Conservation (phyloP, 208 protist genomes). For the Leishmania guyanensis region DNA sequence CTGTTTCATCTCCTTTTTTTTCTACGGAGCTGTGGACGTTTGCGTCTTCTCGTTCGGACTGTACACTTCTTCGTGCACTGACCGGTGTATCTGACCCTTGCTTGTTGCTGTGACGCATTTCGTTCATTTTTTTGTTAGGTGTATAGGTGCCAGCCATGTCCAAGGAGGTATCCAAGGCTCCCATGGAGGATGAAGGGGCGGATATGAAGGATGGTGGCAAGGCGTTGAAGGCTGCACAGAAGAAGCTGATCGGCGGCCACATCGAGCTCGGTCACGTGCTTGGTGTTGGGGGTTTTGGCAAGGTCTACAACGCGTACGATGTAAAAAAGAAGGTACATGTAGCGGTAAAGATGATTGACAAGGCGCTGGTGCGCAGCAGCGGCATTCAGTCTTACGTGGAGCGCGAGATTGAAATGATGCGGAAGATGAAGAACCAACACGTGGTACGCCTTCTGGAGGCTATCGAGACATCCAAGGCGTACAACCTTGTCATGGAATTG, state of each 20-base stretch:
- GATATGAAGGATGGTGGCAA: neutral
- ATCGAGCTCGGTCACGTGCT: constrained; percentile 86
- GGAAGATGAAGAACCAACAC: constrained; percentile 96
- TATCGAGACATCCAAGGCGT: constrained; percentile 95
- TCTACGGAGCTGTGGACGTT: neutral
- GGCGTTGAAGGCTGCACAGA: neutral
- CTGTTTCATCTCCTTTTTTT: neutral
- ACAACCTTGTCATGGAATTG: constrained; percentile 98
- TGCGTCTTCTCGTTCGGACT: neutral
- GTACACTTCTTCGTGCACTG: neutral
- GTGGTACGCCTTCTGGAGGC: constrained; percentile 95
- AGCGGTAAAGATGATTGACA: constrained; percentile 93
- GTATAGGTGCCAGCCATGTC: constrained; percentile 1
- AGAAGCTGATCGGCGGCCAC: constrained; percentile 60
- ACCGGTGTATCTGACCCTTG: neutral
- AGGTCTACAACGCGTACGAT: constrained; percentile 87
- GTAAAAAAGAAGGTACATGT: constrained; percentile 76
- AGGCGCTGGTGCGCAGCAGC: constrained; percentile 64
- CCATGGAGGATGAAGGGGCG: neutral
- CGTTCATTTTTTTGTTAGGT: neutral
- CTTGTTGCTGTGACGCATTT: neutral
- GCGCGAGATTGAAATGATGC: constrained; percentile 97
- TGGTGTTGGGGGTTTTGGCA: constrained; percentile 87
- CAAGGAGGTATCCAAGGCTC: neutral
- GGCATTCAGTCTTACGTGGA: constrained; percentile 80